Conservation (phyloP, 805 yeast species). For the Ogataea salicorniae region DNA sequence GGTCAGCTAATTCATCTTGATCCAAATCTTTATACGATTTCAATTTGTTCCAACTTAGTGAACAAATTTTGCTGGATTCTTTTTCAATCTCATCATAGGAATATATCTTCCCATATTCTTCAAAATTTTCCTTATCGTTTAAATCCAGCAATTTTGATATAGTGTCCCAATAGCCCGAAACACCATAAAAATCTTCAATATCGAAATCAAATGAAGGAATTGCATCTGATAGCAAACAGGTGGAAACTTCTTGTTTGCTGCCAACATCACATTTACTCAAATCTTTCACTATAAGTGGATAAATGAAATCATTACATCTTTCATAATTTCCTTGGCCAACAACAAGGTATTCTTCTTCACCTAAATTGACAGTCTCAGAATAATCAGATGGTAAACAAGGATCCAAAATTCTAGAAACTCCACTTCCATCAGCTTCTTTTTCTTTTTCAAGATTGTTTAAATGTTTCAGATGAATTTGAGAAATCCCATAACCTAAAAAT, state of each 20-base stretch:
- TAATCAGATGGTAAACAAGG: constrained; percentile 56
- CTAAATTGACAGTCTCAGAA: constrained; percentile 10
- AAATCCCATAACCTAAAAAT: constrained; percentile 56
- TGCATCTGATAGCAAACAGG: constrained; percentile 48
- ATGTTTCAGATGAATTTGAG: constrained; percentile 48
- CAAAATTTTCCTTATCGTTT: constrained; percentile 15
- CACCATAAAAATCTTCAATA: constrained; percentile 54
- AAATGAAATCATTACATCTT: constrained; percentile 42
- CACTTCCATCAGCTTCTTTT: constrained; percentile 7
- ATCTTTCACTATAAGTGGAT: constrained; percentile 35
- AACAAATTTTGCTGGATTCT: constrained; percentile 45
- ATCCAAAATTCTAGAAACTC: constrained; percentile 28
- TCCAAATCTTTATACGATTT: constrained; percentile 24
- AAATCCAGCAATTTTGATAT: constrained; percentile 41
- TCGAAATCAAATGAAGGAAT: constrained; percentile 56
- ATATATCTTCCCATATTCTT: constrained; percentile 34
- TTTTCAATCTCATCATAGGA: constrained; percentile 39
- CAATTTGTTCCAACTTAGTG: constrained; percentile 31
- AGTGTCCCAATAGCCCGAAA: constrained; percentile 65
- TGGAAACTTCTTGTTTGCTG: constrained; percentile 27
- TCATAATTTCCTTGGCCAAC: constrained; percentile 50
- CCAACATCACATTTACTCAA: constrained; percentile 17
- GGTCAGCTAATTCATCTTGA: constrained; percentile 42
- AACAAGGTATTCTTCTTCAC: constrained; percentile 23
- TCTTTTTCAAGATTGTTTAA: constrained; percentile 29